Evolutionary conservation across 768 basidiomycete species (phyloP).

Genomic region (Hirschioporus abietinus): DNA sequence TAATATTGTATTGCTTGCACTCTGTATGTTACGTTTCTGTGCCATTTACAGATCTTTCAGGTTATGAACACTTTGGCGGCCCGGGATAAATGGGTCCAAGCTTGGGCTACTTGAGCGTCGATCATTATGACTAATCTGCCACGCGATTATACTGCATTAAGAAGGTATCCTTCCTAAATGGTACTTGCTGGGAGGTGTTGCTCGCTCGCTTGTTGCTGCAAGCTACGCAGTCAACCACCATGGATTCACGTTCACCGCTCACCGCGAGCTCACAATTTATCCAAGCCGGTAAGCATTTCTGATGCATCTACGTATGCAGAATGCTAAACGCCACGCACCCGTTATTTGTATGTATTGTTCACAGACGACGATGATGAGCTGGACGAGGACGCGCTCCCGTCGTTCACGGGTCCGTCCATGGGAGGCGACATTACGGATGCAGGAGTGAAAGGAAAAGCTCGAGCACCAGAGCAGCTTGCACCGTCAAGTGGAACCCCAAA

Average conservation of each 20-base stretch:
- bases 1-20: neutral
- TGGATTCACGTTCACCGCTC: slow-evolving; percentile 36
- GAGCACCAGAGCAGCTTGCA: slow-evolving; percentile 50
- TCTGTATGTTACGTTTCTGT: neutral
- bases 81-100: slow-evolving; percentile 1
- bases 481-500: slow-evolving; percentile 32
- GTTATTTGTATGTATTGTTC: neutral
- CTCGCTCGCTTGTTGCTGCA: neutral
- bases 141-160: neutral
- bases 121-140: neutral
- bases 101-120: neutral
- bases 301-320: slow-evolving; percentile 5
- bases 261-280: slow-evolving; percentile 73
- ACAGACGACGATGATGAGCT: slow-evolving; percentile 77
- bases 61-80: neutral
- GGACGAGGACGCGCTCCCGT: slow-evolving; percentile 76
- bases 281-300: slow-evolving; percentile 54
- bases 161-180: neutral
- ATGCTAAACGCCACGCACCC: neutral
- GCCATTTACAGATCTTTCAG: no score
- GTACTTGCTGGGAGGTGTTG: neutral
- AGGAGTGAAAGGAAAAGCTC: slow-evolving; percentile 67
- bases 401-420: slow-evolving; percentile 63
- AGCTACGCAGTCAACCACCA: neutral
- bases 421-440: slow-evolving; percentile 32